A percentile compares a stretch with the other conserved stretches of the same genome.
These are phyloP conservation scores for Mortierella sp. DNA, from an alignment of 371 early-diverging fungal species.

Conservation along the genomic window DNA sequence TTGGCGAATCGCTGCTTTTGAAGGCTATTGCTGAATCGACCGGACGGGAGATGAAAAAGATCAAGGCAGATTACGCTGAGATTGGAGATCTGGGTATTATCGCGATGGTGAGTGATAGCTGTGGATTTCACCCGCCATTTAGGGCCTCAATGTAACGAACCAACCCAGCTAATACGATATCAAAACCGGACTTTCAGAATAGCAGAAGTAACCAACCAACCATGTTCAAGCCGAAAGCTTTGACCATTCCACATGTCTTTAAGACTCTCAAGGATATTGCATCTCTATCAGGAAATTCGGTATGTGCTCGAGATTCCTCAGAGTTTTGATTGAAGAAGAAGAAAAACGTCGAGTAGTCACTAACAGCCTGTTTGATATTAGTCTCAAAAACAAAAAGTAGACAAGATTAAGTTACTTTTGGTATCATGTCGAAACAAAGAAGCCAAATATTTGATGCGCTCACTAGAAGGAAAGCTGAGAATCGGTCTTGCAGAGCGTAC, in stretches of 20 bases:
- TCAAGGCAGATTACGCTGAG: conserved; percentile 84
- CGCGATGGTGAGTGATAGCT: conserved; percentile 72
- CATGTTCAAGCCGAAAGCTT: conserved; percentile 82
- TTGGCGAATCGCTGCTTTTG: conserved; percentile 94
- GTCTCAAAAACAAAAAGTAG: conserved; percentile 87
- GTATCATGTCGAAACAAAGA: conserved; percentile 89
- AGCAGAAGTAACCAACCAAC: conserved; percentile 84
- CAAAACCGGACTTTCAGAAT: conserved; percentile 57
- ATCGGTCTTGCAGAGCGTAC: conserved; percentile 98
- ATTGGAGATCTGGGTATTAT: conserved; percentile 95
- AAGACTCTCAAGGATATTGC: conserved; percentile 91
- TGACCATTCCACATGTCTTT: conserved; percentile 90
- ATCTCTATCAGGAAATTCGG: conserved; percentile 81
- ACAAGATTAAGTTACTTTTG: conserved; percentile 87
- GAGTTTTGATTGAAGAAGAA: neutral
- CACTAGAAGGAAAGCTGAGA: conserved; percentile 96
- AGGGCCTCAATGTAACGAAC: neutral
- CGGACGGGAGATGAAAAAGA: conserved; percentile 77
- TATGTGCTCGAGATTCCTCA: conserved; percentile 39
- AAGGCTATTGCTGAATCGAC: conserved; percentile 95
- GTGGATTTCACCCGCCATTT: neutral
- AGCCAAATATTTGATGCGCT: conserved; percentile 93
- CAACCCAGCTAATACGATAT: neutral
- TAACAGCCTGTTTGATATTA: conserved; percentile 21
- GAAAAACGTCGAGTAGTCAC: neutral